Base-by-base conservation (phyloP, 2,329 filamentous ascomycete genomes). In the Sordariomycetes sp. region DNA sequence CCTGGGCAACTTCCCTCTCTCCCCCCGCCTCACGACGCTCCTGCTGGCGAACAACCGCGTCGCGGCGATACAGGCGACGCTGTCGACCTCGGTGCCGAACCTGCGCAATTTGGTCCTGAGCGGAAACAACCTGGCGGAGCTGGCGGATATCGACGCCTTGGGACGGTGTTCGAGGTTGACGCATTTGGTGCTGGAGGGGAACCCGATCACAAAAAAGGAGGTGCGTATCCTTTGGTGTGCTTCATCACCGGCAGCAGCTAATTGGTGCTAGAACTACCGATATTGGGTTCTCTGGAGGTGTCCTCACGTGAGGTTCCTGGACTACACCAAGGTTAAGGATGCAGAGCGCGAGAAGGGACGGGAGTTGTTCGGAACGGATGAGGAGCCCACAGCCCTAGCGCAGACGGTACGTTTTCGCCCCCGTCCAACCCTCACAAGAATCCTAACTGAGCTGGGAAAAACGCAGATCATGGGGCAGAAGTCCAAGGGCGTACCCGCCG, bases 201-300 rank as follows among this genome's bases (percentile, higher is more conserved):
- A 96, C 55, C 90, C 92, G 0, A 84, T 96, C 7, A 78, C 84
- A 17, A 84, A 82, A 66, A 94, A 90, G 63, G 88, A 96, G 77
- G 88, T 94, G 55, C 47, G 80, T 61, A 31, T 9, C 12, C 10
- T 4, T 25, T 25, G 9, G 16, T 6, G 20, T 21, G 32, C 9
- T 27, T 20, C 19, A 18, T n/a, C 12, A 15, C 32, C n/a, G n/a
- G 33, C 27, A 28, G 12, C 8, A 16, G 19, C 33, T 35, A 30
- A 38, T 27, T 32, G 21, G 17, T 16, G 34, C 33, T 48, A 95
- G 86, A 68, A 95, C 61, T 98, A 96, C 64, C 82, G 92, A 34
- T 82, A 82, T 56, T 98, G 86, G 82, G 66, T 94, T 19, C 74
- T 98, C 40, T 95, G 85, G 82, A 76, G 81, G 42, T 86, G 83